phyloP scores from a whole-genome alignment of 2,329 filamentous ascomycete genomes.

The Cladobotryum mycophilum region DNA sequence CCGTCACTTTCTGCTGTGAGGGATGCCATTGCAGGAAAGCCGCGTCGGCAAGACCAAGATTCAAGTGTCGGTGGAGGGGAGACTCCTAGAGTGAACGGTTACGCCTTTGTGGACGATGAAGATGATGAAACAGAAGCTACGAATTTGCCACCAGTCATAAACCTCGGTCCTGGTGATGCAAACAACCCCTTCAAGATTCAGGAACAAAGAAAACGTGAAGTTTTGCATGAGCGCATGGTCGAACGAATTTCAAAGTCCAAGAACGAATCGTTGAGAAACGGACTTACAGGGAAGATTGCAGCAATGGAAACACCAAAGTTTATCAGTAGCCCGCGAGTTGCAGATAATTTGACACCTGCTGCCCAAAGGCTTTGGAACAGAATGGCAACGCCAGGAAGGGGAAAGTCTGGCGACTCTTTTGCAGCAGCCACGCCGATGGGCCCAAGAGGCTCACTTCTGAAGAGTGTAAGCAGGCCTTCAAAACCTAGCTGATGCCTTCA shows the following conservation, averaged over 20 bases:
- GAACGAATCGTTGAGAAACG: conserved; percentile 52
- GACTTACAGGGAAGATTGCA: conserved; percentile 53
- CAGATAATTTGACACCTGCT: conserved; percentile 62
- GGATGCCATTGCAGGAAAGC: conserved; percentile 73
- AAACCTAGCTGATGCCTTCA: conserved; percentile 13
- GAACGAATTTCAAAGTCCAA: conserved; percentile 72
- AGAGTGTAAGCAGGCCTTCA: conserved; percentile 24
- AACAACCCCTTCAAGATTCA: conserved; percentile 76
- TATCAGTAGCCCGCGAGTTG: conserved; percentile 56
- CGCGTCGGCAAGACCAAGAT: conserved; percentile 57
- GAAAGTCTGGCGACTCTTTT: conserved; percentile 26
- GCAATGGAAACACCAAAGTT: conserved; percentile 63
- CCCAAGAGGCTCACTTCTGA: conserved; percentile 33
- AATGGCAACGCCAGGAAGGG: conserved; percentile 43
- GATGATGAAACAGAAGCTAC: conserved; percentile 38
- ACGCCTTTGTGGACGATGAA: conserved; percentile 87
- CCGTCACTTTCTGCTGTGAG: conserved; percentile 79
- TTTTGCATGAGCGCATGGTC: conserved; percentile 78
- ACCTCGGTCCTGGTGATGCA: conserved; percentile 54
- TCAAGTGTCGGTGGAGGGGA: conserved; percentile 58
- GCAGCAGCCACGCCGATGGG: conserved; percentile 32
- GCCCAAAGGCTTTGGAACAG: conserved; percentile 62
- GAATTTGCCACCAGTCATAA: conserved; percentile 36
- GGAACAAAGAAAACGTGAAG: conserved; percentile 69
- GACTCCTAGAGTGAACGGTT: conserved; percentile 88